Evolutionary conservation across 2,329 filamentous ascomycete genomes (phyloP), one percentile per base, ranked within the genome.

Genomic region (Sarocladium brachiariae): DNA sequence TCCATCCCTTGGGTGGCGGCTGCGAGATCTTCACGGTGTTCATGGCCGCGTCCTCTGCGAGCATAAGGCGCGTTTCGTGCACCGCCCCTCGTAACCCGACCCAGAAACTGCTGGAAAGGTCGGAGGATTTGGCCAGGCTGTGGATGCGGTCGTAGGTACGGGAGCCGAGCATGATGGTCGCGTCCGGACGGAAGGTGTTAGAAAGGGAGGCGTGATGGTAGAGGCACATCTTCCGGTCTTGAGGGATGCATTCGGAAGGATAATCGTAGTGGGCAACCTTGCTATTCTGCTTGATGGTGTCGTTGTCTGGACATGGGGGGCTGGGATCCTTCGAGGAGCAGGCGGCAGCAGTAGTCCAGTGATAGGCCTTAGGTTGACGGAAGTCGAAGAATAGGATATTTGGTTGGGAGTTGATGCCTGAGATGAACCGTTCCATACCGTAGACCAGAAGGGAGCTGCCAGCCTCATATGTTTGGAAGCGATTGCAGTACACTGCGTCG

Each of bases 351-450:
- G 69, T 64, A 2, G 73, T 74, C 61, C 80, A 71, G 50, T 71
- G 62, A 55, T 80, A 80, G 2, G 63, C 55, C 54, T 66, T 73
- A 0, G 70, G 61, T 63, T 72, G 75, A 10, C 77, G 75, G 50
- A 77, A 76, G 64, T 81, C 77, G 52, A 80, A 80, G 27, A 79
- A 60, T 49, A 75, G 73, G 50, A 81, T 54, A 9, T 67, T 65
- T 0, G 70, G 63, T 3, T 66, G 65, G 14, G 65, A 63, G 31
- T 70, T 71, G 56, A 70, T 74, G 2, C 76, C 77, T 0, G 70
- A 70, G 3, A 80, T 58, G 52, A 81, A 81, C 11, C 74, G 68
- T 46, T 78, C 72, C 1, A 67, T 65, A 31, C 75, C 76, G 50
- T 74, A 75, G 1, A 74, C 67, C 2, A 79, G 63, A 1, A 81